Conservation (phyloP, 2,329 filamentous ascomycete genomes). For the Pseudophaeomoniella oleicola region DNA sequence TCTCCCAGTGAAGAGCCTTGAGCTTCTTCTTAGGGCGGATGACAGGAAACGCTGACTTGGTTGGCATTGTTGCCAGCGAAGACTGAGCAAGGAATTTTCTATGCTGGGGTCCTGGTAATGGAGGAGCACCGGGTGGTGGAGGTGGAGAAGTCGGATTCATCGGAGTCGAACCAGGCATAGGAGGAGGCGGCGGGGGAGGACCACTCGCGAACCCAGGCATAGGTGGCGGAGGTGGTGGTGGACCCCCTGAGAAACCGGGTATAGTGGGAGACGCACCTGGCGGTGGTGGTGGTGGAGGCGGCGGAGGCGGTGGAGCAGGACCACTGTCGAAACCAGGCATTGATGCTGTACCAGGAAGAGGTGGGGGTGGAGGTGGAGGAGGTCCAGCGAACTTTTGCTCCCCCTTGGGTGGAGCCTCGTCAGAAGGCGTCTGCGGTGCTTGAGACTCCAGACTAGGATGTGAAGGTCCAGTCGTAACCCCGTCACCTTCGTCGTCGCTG, state of each 20-base stretch:
- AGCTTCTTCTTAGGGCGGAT: conserved; percentile 97
- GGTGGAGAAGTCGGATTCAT: conserved; percentile 30
- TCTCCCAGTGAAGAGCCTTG: conserved; percentile 98
- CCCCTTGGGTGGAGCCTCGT: conserved; percentile 43
- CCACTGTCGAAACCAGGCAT: conserved; percentile 26
- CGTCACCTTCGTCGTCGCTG: conserved; percentile 46
- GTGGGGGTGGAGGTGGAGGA: conserved; percentile 24
- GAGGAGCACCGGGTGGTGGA: conserved; percentile 53
- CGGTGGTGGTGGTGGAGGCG: conserved; percentile 29
- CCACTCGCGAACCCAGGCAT: conserved; percentile 26
- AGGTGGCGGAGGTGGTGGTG: conserved; percentile 26
- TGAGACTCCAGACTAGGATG: conserved; percentile 61
- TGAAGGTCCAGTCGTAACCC: conserved; percentile 58
- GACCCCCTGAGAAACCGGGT: conserved; percentile 29
- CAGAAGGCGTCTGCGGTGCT: conserved; percentile 51
- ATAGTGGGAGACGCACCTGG: conserved; percentile 29
- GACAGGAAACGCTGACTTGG: conserved; percentile 57
- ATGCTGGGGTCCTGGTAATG: conserved; percentile 39
- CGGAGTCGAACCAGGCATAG: conserved; percentile 27
- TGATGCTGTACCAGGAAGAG: conserved; percentile 8
- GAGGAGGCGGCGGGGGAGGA: conserved; percentile 23
- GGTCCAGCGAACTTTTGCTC: conserved; percentile 14
- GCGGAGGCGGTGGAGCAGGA: conserved; percentile 35
- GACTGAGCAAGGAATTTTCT: conserved; percentile 63
- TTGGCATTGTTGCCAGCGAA: conserved; percentile 36